A percentile compares a stretch with the other conserved stretches of the same genome.
Evolutionary conservation across 306 rosid genomes (phyloP).

Genomic region (Fragaria ananassa): DNA sequence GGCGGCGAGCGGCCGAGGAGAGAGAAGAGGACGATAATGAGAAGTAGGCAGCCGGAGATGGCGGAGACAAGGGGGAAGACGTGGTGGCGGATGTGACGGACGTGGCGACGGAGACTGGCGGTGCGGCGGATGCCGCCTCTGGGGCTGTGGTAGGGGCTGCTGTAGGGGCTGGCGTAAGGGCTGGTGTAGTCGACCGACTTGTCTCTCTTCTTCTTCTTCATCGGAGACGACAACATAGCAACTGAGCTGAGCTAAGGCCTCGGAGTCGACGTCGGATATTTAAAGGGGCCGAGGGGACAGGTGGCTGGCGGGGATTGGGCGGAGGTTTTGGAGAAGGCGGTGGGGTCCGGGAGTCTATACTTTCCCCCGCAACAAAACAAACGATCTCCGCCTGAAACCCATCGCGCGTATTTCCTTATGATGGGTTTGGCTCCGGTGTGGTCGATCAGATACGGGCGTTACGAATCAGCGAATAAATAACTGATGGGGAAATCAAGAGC

Average conservation of each 20-base stretch:
- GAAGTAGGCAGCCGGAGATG: constrained; percentile 46
- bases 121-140: constrained; percentile 20
- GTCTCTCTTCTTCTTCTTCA: constrained; percentile 38
- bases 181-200: background rate
- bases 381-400: constrained; percentile 7
- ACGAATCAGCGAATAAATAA: background rate
- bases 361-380: constrained; percentile 17
- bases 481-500: background rate
- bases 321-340: background rate
- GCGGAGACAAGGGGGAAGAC: constrained; percentile 52
- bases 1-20: constrained; percentile 36
- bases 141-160: background rate
- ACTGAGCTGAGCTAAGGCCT: background rate
- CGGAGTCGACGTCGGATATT: background rate
- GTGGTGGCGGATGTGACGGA: constrained; percentile 27
- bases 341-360: background rate
- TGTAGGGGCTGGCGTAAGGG: background rate
- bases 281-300: background rate
- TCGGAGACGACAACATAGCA: background rate
- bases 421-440: constrained; percentile 18
- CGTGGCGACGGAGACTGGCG: constrained; percentile 26
- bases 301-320: background rate
- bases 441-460: background rate
- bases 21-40: constrained; percentile 46
- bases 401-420: constrained; percentile 19